Evolutionary conservation across 2,329 filamentous ascomycete genomes (phyloP).

Genomic region (Cladophialophora chaetospira): DNA sequence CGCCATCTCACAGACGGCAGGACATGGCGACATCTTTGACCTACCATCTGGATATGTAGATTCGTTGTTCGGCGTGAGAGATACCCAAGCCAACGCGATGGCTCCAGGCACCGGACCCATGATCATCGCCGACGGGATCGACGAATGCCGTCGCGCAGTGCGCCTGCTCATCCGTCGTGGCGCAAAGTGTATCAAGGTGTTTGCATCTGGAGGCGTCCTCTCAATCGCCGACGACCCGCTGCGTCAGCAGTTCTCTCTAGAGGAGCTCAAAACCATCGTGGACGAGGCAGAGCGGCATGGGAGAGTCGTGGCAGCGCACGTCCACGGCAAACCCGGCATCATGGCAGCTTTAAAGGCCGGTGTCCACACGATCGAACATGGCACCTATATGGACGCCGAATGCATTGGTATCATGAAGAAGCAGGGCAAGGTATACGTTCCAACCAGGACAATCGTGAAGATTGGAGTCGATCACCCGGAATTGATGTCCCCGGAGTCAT

Average conservation of each 20-base stretch:
- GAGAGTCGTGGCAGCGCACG: conserved; percentile 48
- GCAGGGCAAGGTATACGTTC: conserved; percentile 48
- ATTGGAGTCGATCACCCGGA: conserved; percentile 40
- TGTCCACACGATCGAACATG: conserved; percentile 53
- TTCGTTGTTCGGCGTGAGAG: conserved; percentile 28
- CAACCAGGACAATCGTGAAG: conserved; percentile 50
- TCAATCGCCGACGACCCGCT: conserved; percentile 48
- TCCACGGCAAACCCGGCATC: conserved; percentile 52
- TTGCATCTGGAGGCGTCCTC: conserved; percentile 49
- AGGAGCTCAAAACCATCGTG: conserved; percentile 49
- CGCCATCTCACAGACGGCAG: conserved; percentile 51
- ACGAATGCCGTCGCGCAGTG: conserved; percentile 49
- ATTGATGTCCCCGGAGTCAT: conserved; percentile 38
- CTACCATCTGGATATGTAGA: conserved; percentile 34
- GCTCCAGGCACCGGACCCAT: conserved; percentile 17
- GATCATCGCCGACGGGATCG: conserved; percentile 49
- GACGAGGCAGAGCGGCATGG: conserved; percentile 46
- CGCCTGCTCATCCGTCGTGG: conserved; percentile 49
- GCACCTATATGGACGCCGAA: conserved; percentile 52
- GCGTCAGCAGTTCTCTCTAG: conserved; percentile 49
- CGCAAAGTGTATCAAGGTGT: conserved; percentile 53
- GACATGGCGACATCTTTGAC: conserved; percentile 52
- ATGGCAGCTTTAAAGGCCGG: conserved; percentile 49
- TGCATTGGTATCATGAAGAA: conserved; percentile 48
- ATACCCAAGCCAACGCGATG: conserved; percentile 16